These are phyloP conservation scores for Phaeotremella fagi DNA, from an alignment of 768 basidiomycete genomes.

Conservation along the genomic window DNA sequence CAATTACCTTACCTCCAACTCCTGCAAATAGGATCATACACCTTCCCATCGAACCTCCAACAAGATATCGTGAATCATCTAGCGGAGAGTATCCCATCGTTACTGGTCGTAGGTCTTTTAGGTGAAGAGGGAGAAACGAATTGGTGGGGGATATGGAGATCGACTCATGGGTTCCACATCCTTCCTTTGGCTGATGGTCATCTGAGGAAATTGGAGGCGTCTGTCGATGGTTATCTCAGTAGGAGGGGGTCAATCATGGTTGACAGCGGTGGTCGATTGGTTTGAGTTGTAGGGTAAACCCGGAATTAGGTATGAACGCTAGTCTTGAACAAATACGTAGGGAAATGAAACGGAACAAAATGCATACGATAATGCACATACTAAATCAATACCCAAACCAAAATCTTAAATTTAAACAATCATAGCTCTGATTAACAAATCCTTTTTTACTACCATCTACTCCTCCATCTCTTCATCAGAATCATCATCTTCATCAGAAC, in stretches of 20 bases:
- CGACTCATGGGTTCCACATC: background rate
- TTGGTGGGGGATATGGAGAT: conserved; percentile 45
- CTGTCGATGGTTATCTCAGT: no score
- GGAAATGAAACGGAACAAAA: no score
- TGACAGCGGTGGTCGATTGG: no score
- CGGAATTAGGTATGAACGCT: no score
- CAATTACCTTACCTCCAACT: conserved; percentile 32
- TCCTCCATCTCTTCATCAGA: conserved; percentile 51
- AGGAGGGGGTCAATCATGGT: no score
- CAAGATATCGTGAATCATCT: conserved; percentile 20
- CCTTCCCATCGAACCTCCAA: conserved; percentile 23
- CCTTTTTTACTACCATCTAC: conserved; percentile 12
- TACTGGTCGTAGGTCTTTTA: conserved; percentile 35
- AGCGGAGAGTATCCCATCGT: conserved; percentile 13
- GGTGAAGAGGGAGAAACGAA: conserved; percentile 39
- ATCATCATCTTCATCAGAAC: conserved; percentile 73
- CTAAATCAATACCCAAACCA: no score
- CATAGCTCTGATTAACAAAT: no score
- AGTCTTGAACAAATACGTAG: no score
- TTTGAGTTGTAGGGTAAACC: no score
- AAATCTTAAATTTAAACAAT: no score
- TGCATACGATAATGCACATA: no score
- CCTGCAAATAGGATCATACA: conserved; percentile 44
- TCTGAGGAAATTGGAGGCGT: conserved; percentile 25
- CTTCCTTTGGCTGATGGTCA: conserved; percentile 33